Percentiles rank a stretch among this genome's conserved stretches.
Conservation (phyloP, 2,329 filamentous ascomycete genomes). For the Cadophora gregata region DNA sequence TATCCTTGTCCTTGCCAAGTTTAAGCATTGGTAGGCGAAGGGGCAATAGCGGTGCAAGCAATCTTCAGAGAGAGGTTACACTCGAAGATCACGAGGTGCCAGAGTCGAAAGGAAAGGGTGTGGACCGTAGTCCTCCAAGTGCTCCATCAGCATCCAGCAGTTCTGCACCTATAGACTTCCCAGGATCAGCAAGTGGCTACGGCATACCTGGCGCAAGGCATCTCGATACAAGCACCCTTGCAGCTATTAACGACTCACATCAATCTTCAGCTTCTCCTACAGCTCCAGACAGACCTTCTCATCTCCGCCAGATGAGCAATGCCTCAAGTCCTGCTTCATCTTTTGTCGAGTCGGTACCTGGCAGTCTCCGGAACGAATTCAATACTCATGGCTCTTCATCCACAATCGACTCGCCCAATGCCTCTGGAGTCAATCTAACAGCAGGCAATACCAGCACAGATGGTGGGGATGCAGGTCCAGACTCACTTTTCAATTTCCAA, state of each 20-base stretch:
- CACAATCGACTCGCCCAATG: conserved; percentile 57
- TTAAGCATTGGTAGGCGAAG: conserved; percentile 55
- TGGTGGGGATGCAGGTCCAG: conserved; percentile 59
- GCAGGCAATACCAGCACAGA: conserved; percentile 50
- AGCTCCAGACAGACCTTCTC: conserved; percentile 67
- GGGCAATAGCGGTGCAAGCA: conserved; percentile 65
- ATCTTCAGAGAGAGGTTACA: conserved; percentile 62
- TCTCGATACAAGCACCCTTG: conserved; percentile 33
- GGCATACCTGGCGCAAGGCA: conserved; percentile 36
- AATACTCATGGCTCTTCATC: conserved; percentile 48
- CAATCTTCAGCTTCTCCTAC: conserved; percentile 50
- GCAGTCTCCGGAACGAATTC: conserved; percentile 47
- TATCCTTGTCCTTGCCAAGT: conserved; percentile 60
- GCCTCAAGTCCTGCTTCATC: conserved; percentile 86
- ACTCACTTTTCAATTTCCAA: conserved; percentile 90
- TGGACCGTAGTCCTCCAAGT: conserved; percentile 57
- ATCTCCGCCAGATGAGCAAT: conserved; percentile 83
- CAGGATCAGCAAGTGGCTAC: conserved; percentile 28
- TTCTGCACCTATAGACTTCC: conserved; percentile 35
- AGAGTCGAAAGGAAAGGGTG: conserved; percentile 69
- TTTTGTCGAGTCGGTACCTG: conserved; percentile 67
- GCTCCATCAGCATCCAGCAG: conserved; percentile 14
- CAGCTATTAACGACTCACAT: conserved; percentile 48
- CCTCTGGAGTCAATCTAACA: conserved; percentile 60
- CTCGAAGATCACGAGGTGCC: conserved; percentile 50